These are phyloP conservation scores for Xylariaceae sp. DNA, from an alignment of 2,329 filamentous ascomycete genomes.

Conservation along the genomic window DNA sequence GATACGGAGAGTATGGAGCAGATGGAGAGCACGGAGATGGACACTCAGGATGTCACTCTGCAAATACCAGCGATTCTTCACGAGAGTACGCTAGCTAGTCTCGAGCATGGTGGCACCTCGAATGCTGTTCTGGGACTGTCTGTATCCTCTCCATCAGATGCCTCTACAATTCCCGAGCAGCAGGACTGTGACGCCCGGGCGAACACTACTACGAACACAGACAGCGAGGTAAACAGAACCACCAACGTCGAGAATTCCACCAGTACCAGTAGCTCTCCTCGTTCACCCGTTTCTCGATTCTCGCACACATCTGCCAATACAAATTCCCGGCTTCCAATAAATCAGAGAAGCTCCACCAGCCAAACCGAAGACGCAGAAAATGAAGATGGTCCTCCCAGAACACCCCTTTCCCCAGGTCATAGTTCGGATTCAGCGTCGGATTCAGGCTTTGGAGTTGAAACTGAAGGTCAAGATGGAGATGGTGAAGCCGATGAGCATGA, in stretches of 20 bases:
- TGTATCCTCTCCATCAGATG: neutral
- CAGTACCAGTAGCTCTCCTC: neutral
- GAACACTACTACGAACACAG: neutral
- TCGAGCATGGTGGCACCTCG: neutral
- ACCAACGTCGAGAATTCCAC: neutral
- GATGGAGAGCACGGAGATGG: conserved; percentile 5
- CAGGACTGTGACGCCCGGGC: neutral
- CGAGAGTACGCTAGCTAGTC: neutral
- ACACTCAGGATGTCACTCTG: conserved; percentile 15
- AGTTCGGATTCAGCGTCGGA: neutral
- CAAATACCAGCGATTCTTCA: neutral
- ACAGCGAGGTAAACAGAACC: neutral
- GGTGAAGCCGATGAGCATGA: neutral
- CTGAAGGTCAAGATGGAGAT: neutral
- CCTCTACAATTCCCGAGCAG: neutral
- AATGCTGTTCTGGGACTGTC: neutral
- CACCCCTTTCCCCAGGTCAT: neutral
- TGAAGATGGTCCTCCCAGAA: neutral
- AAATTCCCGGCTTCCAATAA: neutral
- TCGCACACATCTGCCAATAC: neutral
- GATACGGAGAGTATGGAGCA: no score
- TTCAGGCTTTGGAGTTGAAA: neutral
- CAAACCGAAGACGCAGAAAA: neutral
- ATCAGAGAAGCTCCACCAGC: neutral
- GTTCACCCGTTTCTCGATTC: neutral